Evolutionary conservation across 2,329 filamentous ascomycete species (phyloP), one percentile per base, ranked within the genome.

Genomic region (Stachybotrys echinatus): DNA sequence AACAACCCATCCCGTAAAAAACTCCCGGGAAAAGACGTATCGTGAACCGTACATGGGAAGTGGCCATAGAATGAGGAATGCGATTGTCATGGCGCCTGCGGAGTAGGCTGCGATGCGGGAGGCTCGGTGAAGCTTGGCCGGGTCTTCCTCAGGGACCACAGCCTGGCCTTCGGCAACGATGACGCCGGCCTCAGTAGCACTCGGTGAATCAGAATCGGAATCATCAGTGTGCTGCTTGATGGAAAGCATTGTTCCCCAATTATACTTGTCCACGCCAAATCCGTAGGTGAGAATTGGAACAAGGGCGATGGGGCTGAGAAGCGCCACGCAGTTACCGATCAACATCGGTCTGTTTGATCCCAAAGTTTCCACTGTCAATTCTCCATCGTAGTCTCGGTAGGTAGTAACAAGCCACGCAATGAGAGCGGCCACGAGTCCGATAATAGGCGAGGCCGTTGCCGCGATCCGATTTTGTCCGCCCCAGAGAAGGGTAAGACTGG

Each of bases 301-400:
- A 62, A 92, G 84, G 39, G 92, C 64, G 0, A 89, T 54, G 0
- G 91, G 91, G 0, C 87, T 86, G 7, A 95, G 81, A 2, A 96
- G 78, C 0, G 90, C 89, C 1, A 85, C 83, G 4, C 95, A 88
- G 57, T 95, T 95, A 27, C 90, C 90, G 1, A 87, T 90, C 20
- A 95, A 73, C 89, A 95, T 95, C 12, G 90, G 88, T 55, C 88
- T 81, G 69, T 95, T 95, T 37, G 84, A 80, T 2, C 92, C 92
- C 0, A 89, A 92, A 57, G 86, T 88, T 0, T 71, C 76, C 39
- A 96, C 87, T 42, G 77, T 81, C 22, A 96, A 77, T 2, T 71
- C 69, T 19, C 87, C 87, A 58, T 83, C 88, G 60, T 88, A 67
- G 58, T 80, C 83, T 62, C 85, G 83, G 2, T 87, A 79, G 0